A percentile compares a stretch with the other conserved stretches of the same genome.
These are phyloP conservation scores for Kuraishia floccosa DNA, from an alignment of 805 yeast genomes.

Conservation along the genomic window DNA sequence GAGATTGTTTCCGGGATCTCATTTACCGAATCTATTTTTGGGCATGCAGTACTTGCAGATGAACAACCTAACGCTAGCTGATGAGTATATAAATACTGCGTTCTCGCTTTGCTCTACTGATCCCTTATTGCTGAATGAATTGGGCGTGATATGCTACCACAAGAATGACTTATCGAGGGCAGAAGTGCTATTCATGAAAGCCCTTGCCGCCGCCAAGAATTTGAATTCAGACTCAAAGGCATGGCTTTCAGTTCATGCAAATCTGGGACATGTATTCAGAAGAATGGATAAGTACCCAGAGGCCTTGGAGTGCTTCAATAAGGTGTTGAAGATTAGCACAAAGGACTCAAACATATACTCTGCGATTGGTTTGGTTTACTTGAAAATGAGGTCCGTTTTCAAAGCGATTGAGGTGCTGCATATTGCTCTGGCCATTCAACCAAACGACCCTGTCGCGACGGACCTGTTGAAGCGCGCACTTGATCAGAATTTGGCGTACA, in stretches of 20 bases:
- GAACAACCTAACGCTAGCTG: slow-evolving; percentile 73
- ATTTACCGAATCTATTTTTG: slow-evolving; percentile 76
- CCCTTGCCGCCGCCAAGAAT: slow-evolving; percentile 55
- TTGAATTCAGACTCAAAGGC: slow-evolving; percentile 77
- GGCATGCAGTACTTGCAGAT: slow-evolving; percentile 96
- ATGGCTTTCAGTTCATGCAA: slow-evolving; percentile 77
- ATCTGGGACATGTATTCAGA: slow-evolving; percentile 83
- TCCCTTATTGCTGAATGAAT: slow-evolving; percentile 80
- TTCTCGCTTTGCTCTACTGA: slow-evolving; percentile 73
- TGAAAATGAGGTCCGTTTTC: slow-evolving; percentile 51
- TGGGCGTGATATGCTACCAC: slow-evolving; percentile 88
- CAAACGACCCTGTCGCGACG: slow-evolving; percentile 74
- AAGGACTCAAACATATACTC: slow-evolving; percentile 64
- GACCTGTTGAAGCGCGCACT: slow-evolving; percentile 76
- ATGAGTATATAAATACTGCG: slow-evolving; percentile 72
- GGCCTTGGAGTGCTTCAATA: slow-evolving; percentile 66
- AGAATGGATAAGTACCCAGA: slow-evolving; percentile 47
- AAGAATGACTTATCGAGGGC: slow-evolving; percentile 57
- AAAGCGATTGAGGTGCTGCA: slow-evolving; percentile 73
- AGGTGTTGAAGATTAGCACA: slow-evolving; percentile 59
- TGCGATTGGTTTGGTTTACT: slow-evolving; percentile 74
- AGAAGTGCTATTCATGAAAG: slow-evolving; percentile 58
- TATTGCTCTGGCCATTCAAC: slow-evolving; percentile 66
- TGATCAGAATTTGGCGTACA: slow-evolving; percentile 27
- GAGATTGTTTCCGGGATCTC: slow-evolving; percentile 81